Evolutionary conservation across 1,139 yeast genomes (phyloP), one percentile per base, ranked within the genome.

Genomic region (Dujonia santamariae): DNA sequence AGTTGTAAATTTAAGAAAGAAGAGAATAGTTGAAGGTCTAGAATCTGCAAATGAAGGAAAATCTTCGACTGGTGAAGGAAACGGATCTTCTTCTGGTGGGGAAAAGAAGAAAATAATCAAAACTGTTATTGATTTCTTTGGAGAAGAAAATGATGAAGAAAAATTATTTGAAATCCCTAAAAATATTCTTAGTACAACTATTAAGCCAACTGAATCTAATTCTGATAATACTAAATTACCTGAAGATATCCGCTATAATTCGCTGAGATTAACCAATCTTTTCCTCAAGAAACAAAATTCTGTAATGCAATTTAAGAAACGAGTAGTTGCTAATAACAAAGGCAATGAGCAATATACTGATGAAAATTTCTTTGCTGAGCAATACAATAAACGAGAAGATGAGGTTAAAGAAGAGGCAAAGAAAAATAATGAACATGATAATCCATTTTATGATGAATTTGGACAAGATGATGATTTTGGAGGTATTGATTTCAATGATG

Each of bases 301-400:
- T 28, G 67, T 68, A 28, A 28, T 20, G 35, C 35, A 30, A 62
- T 62, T 41, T 54, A 63, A 1, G 48, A 48, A 16, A 54, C 48
- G 34, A 36, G 43, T 23, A 35, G 34, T 12, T 17, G 35, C 35
- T 9, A 29, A 20, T 39, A 41, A 30, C 37, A 43, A 42, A 9
- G 42, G 42, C 4, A 41, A 44, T 7, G 54, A 43, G 1, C 47
- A 45, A 22, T 49, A 68, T 21, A 78, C 84, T 0, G 92, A 85
- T 51, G 86, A 83, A 44, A 72, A 76, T 32, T 85, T 72, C 52
- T 86, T 90, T 82, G 94, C 95, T 0, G 72, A 75, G 17, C 75
- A 78, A 45, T 80, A 81, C 49, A 66, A 71, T 34, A 63, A 71
- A 35, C 61, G 65, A 26, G 71, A 61, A 33, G 57, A 51, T 33